Evolutionary conservation across 208 protist species (phyloP).

Genomic region (Phytomonas sp.): DNA sequence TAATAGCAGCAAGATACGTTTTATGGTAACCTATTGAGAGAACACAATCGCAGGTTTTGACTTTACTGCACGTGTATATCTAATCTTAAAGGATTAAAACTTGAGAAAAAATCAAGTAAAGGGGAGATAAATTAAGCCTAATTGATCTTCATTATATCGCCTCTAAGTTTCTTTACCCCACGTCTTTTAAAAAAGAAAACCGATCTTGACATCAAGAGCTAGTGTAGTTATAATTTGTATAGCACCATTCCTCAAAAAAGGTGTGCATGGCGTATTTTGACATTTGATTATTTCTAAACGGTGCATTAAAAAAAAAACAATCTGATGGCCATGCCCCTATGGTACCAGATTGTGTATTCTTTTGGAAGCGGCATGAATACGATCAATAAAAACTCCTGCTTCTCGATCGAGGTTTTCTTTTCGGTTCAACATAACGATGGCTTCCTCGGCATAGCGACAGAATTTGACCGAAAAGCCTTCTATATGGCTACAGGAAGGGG

Average conservation of each 20-base stretch:
- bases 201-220: background rate
- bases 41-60: background rate
- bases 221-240: background rate
- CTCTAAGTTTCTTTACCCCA: background rate
- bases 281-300: background rate
- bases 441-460: background rate
- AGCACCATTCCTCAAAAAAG: background rate
- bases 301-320: background rate
- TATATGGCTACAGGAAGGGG: background rate
- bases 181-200: too few species aligned
- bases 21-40: background rate
- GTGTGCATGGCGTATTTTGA: background rate
- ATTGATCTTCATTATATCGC: background rate
- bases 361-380: background rate
- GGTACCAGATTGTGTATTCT: background rate
- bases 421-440: background rate
- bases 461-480: background rate
- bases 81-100: background rate
- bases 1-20: background rate
- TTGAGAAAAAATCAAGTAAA: too few species aligned
- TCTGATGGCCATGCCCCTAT: background rate
- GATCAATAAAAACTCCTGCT: background rate
- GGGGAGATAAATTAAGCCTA: background rate
- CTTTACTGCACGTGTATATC: background rate
- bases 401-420: background rate